These are phyloP conservation scores for Knufia fluminis DNA, from an alignment of 2,329 filamentous ascomycete species.

Conservation along the genomic window DNA sequence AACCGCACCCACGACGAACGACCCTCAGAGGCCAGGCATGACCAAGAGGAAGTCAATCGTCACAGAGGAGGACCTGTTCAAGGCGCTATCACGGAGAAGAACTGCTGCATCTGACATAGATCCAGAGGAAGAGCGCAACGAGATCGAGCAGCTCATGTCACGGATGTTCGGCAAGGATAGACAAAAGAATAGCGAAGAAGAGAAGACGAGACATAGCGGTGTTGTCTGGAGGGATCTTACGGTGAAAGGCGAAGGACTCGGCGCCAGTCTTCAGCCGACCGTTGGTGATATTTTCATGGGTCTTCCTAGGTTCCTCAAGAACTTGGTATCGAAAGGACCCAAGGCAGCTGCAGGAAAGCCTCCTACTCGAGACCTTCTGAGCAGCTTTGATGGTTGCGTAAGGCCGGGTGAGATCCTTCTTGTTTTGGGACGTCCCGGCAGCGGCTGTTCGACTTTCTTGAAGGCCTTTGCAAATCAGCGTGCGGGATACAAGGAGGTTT, in stretches of 20 bases:
- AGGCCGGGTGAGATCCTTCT: slow-evolving; percentile 65
- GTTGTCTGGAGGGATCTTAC: slow-evolving; percentile 62
- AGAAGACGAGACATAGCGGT: slow-evolving; percentile 59
- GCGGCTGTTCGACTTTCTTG: slow-evolving; percentile 62
- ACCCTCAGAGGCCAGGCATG: slow-evolving; percentile 13
- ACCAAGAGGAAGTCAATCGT: slow-evolving; percentile 13
- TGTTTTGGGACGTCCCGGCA: slow-evolving; percentile 58
- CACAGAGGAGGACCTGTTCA: slow-evolving; percentile 19
- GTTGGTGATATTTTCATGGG: slow-evolving; percentile 47
- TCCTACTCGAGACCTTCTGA: slow-evolving; percentile 55
- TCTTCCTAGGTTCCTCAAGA: slow-evolving; percentile 39
- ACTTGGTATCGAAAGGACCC: slow-evolving; percentile 30
- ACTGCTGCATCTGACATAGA: slow-evolving; percentile 17
- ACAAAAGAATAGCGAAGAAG: slow-evolving; percentile 57
- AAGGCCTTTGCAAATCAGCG: slow-evolving; percentile 60
- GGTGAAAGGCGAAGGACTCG: slow-evolving; percentile 60
- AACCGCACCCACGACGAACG: slow-evolving; percentile 5
- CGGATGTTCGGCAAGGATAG: slow-evolving; percentile 60
- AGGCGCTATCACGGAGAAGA: slow-evolving; percentile 16
- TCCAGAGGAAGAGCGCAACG: slow-evolving; percentile 18
- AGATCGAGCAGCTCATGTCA: slow-evolving; percentile 45
- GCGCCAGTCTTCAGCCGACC: slow-evolving; percentile 51
- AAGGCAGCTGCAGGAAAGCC: slow-evolving; percentile 31
- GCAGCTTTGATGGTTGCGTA: slow-evolving; percentile 58
- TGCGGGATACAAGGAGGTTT: slow-evolving; percentile 48